phyloP scores from a whole-genome alignment of 371 early-diverging fungal genomes.

The Syncephalastrum monosporum region DNA sequence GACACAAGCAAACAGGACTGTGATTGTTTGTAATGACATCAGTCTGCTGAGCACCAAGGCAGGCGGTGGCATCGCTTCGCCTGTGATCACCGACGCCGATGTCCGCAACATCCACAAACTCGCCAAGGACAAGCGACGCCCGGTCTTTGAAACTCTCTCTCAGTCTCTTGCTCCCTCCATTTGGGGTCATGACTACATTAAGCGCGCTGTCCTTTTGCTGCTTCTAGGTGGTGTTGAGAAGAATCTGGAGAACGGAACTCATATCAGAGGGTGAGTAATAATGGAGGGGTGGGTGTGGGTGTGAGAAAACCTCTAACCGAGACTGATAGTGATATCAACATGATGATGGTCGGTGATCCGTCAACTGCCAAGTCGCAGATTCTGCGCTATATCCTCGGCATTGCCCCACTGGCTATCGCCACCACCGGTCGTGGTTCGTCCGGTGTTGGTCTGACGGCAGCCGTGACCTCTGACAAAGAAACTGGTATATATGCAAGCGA shows the following conservation, averaged over 20 bases:
- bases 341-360: constrained; percentile 97
- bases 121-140: constrained; percentile 51
- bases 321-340: constrained; percentile 81
- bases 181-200: constrained; percentile 96
- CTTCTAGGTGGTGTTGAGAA: constrained; percentile 96
- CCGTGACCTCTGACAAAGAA: constrained; percentile 87
- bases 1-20: constrained; percentile 58
- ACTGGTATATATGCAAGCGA: constrained; percentile 42
- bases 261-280: constrained; percentile 82
- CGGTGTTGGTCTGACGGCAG: constrained; percentile 98
- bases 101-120: constrained; percentile 83
- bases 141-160: constrained; percentile 83
- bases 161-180: constrained; percentile 96
- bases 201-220: constrained; percentile 93
- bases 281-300: neutral
- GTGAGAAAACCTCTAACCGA: constrained; percentile 21
- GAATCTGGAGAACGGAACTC: constrained; percentile 92
- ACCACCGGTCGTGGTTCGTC: constrained; percentile 97
- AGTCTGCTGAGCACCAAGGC: constrained; percentile 79
- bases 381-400: constrained; percentile 86
- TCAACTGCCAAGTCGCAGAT: constrained; percentile 98
- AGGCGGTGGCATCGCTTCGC: constrained; percentile 59
- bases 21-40: constrained; percentile 91
- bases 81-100: constrained; percentile 74
- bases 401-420: constrained; percentile 90